Evolutionary conservation across 805 yeast species (phyloP).

Genomic region (Brettanomyces sp.): DNA sequence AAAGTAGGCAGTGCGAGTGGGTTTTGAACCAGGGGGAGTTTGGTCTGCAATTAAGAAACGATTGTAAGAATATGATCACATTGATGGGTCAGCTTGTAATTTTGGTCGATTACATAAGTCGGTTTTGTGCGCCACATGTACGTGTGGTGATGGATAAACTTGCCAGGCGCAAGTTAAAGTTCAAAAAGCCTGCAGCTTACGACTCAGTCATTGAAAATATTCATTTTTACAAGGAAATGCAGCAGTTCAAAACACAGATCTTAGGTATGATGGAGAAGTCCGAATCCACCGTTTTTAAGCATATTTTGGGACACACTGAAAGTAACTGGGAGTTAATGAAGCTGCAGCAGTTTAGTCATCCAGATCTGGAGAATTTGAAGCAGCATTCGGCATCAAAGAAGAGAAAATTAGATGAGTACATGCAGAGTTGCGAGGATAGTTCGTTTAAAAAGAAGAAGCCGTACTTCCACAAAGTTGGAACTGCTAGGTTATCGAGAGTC

Average conservation of each 20-base stretch:
- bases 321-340: constrained; percentile 21
- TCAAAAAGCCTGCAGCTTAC: neutral
- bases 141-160: neutral
- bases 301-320: constrained; percentile 16
- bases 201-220: neutral
- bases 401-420: constrained; percentile 16
- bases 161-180: neutral
- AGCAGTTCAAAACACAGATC: neutral
- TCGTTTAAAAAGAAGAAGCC: constrained; percentile 10
- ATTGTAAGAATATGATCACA: constrained; percentile 10
- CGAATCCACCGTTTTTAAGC: constrained; percentile 1
- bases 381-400: constrained; percentile 11
- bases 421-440: constrained; percentile 3
- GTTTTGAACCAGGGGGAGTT: constrained; percentile 17
- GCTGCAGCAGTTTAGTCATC: constrained; percentile 20
- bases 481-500: constrained; percentile 16
- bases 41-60: constrained; percentile 10
- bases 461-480: constrained; percentile 18
- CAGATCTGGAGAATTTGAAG: constrained; percentile 9
- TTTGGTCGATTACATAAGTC: constrained; percentile 14
- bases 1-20: constrained; percentile 17
- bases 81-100: constrained; percentile 16
- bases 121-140: constrained; percentile 2
- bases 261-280: neutral
- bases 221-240: neutral